Evolutionary conservation across 2,329 filamentous ascomycete species (phyloP).

Genomic region (Pseudogymnoascus verrucosus): DNA sequence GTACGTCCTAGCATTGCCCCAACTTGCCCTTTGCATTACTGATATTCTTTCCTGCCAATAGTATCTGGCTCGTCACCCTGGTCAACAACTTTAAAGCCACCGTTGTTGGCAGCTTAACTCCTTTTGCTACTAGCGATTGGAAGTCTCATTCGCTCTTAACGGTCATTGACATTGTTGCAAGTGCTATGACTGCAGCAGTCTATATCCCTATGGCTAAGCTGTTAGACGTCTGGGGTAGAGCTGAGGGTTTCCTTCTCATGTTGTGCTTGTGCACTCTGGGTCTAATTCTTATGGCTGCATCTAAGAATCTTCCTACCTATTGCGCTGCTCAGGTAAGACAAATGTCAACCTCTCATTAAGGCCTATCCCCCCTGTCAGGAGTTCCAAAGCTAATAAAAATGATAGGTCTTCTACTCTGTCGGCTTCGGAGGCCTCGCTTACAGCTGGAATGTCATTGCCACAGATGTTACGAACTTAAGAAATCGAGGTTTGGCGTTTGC

Average conservation of each 20-base stretch:
- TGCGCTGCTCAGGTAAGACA: conserved; percentile 35
- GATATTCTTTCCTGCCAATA: conserved; percentile 18
- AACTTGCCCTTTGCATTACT: background rate
- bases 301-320: conserved; percentile 50
- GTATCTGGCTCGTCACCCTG: conserved; percentile 38
- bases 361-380: background rate
- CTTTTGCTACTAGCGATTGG: conserved; percentile 21
- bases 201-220: conserved; percentile 61
- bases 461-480: conserved; percentile 56
- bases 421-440: conserved; percentile 55
- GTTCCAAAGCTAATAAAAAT: background rate
- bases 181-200: conserved; percentile 48
- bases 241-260: conserved; percentile 55
- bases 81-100: conserved; percentile 34
- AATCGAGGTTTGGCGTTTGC: conserved; percentile 49
- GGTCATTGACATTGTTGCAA: conserved; percentile 46
- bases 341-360: background rate
- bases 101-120: conserved; percentile 24
- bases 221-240: conserved; percentile 59
- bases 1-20: conserved; percentile 28
- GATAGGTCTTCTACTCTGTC: conserved; percentile 55
- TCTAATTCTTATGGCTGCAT: conserved; percentile 59
- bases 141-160: conserved; percentile 24
- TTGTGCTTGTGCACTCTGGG: conserved; percentile 43
- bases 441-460: conserved; percentile 54